Percentiles rank a stretch among this genome's conserved stretches.
Evolutionary conservation across 2,329 filamentous ascomycete species (phyloP).

Genomic region (Malbranchea zuffiana): DNA sequence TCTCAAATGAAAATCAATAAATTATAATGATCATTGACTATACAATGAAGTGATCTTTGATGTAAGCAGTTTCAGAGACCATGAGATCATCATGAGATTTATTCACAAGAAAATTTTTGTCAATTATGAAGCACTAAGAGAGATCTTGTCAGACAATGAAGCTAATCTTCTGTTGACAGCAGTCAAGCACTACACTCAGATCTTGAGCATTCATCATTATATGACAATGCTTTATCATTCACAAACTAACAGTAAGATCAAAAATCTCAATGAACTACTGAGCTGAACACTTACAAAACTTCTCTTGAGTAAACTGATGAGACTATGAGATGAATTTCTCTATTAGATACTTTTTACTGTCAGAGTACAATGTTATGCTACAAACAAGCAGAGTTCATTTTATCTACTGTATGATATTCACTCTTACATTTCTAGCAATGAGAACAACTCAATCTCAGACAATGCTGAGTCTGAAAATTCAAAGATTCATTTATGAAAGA

Average conservation of each 20-base stretch:
- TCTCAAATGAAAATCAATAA: too few relatives aligned
- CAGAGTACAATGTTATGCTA: neutral
- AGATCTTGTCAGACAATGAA: constrained; percentile 4
- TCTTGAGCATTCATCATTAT: neutral
- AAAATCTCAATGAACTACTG: constrained; percentile 5
- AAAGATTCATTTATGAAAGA: neutral
- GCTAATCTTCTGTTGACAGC: constrained; percentile 5
- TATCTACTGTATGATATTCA: too few relatives aligned
- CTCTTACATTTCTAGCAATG: neutral
- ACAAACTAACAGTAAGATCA: constrained; percentile 5
- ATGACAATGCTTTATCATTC: constrained; percentile 4
- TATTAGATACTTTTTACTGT: constrained; percentile 1
- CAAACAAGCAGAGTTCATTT: too few relatives aligned
- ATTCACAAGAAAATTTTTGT: constrained; percentile 7
- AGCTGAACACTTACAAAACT: neutral
- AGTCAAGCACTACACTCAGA: constrained; percentile 2
- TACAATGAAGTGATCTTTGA: neutral
- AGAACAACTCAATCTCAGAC: neutral
- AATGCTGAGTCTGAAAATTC: neutral
- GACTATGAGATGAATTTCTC: constrained; percentile 6
- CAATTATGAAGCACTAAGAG: constrained; percentile 3
- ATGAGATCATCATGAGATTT: constrained; percentile 1
- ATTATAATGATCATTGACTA: constrained; percentile 8
- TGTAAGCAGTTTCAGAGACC: neutral
- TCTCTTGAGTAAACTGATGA: constrained; percentile 3